Percentiles rank a stretch among this genome's conserved stretches.
These are phyloP conservation scores for Pyricularia pennisetigena DNA, from an alignment of 2,329 filamentous ascomycete genomes.

Conservation along the genomic window DNA sequence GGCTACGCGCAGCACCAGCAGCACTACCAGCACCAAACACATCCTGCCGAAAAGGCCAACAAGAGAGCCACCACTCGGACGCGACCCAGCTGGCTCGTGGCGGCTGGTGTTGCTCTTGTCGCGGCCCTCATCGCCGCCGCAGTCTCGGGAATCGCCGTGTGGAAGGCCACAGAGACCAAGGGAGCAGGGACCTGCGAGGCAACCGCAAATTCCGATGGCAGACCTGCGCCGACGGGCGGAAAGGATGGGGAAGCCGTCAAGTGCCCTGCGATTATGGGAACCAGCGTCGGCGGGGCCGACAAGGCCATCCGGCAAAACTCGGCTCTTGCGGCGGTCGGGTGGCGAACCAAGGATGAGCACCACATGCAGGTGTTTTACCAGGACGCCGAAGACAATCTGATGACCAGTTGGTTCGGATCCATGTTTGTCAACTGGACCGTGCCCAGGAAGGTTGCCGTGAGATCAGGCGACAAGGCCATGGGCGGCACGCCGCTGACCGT, in stretches of 20 bases:
- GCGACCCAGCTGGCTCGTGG: background rate
- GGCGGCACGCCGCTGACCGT: background rate
- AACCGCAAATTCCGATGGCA: background rate
- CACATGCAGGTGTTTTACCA: constrained; percentile 8
- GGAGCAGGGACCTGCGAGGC: background rate
- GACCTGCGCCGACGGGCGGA: background rate
- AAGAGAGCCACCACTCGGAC: background rate
- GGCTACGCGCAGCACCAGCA: background rate
- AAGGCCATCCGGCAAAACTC: constrained; percentile 7
- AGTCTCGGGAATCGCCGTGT: constrained; percentile 7
- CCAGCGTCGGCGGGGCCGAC: background rate
- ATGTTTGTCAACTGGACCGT: constrained; percentile 2
- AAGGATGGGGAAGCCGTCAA: background rate
- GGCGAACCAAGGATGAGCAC: constrained; percentile 5
- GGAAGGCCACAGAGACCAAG: constrained; percentile 6
- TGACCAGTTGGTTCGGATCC: constrained; percentile 4
- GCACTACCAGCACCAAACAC: background rate
- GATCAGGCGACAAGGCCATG: background rate
- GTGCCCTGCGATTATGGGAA: background rate
- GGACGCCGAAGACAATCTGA: constrained; percentile 4
- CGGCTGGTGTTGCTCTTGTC: background rate
- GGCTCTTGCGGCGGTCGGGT: constrained; percentile 7
- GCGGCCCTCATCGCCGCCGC: constrained; percentile 5
- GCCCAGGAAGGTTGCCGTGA: background rate
- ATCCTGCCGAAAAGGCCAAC: background rate